phyloP scores from a whole-genome alignment of 805 yeast species.

The Priceomyces haplophilus region DNA sequence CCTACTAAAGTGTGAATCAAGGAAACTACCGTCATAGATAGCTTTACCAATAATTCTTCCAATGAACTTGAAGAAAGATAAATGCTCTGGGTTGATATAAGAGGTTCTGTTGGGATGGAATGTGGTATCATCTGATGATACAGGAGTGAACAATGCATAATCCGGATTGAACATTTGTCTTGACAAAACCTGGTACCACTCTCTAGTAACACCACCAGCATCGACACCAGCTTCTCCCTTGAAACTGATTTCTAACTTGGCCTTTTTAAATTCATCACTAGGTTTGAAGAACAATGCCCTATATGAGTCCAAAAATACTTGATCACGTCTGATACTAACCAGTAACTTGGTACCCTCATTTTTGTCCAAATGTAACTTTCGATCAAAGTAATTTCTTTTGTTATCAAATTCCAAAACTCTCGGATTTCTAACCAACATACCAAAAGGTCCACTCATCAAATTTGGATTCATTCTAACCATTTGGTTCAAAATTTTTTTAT shows the following conservation, averaged over 20 bases:
- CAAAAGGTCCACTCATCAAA: constrained; percentile 92
- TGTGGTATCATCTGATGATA: constrained; percentile 86
- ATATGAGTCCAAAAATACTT: constrained; percentile 89
- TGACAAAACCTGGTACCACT: constrained; percentile 93
- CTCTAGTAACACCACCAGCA: constrained; percentile 97
- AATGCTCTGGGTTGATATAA: constrained; percentile 88
- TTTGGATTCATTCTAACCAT: constrained; percentile 91
- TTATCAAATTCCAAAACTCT: constrained; percentile 91
- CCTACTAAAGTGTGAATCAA: constrained; percentile 93
- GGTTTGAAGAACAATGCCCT: constrained; percentile 76
- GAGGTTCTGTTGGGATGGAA: constrained; percentile 95
- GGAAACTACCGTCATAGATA: constrained; percentile 74
- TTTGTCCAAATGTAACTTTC: constrained; percentile 57
- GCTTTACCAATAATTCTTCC: constrained; percentile 96
- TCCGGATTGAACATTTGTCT: constrained; percentile 96
- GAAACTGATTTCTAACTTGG: constrained; percentile 77
- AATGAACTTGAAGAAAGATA: constrained; percentile 88
- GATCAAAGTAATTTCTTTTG: constrained; percentile 79
- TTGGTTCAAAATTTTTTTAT: constrained; percentile 80
- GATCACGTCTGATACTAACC: constrained; percentile 77
- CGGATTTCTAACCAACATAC: constrained; percentile 83
- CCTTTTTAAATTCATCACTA: constrained; percentile 65
- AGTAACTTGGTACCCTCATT: constrained; percentile 49
- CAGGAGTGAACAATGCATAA: constrained; percentile 87
- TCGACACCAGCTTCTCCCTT: constrained; percentile 95